A percentile compares a stretch with the other conserved stretches of the same genome.
phyloP scores from a whole-genome alignment of 164 flowering plant species.

The Malania oleifera region DNA sequence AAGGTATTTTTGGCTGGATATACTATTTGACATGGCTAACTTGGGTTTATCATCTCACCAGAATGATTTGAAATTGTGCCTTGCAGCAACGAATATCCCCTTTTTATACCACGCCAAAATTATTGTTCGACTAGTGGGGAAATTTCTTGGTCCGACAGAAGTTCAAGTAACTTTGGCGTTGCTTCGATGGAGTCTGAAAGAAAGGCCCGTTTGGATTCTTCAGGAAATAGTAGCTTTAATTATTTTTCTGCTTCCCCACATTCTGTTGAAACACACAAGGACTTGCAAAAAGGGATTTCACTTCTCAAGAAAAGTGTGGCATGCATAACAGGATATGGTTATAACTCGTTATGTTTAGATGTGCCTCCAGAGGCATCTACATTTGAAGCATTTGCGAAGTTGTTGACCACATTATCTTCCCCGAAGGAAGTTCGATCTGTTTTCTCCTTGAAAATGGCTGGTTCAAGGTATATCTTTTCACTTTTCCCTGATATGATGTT shows the following conservation, averaged over 20 bases:
- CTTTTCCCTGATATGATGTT: not conserved
- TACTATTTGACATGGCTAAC: not conserved
- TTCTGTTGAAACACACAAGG: constrained; percentile 78
- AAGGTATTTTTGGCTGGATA: constrained; percentile 43
- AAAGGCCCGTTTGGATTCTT: constrained; percentile 56
- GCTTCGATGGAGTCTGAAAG: constrained; percentile 86
- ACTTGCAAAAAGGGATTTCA: constrained; percentile 92
- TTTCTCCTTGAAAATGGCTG: constrained; percentile 60
- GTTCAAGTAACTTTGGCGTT: constrained; percentile 86
- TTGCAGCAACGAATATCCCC: constrained; percentile 92
- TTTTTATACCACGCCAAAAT: constrained; percentile 88
- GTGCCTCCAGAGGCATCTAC: constrained; percentile 81
- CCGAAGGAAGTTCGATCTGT: constrained; percentile 80
- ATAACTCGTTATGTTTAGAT: constrained; percentile 69
- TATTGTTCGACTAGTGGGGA: constrained; percentile 70
- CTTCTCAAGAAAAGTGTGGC: constrained; percentile 98
- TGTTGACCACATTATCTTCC: constrained; percentile 77
- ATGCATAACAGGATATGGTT: constrained; percentile 82
- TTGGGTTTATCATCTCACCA: constrained; percentile 2
- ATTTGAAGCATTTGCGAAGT: constrained; percentile 86
- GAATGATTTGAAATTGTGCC: constrained; percentile 14
- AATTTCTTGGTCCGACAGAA: constrained; percentile 87
- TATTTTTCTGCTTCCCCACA: constrained; percentile 80
- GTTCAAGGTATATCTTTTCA: constrained; percentile 58
- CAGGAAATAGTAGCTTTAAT: constrained; percentile 68